Evolutionary conservation across 495 filamentous ascomycete species (phyloP).

Genomic region (Apodospora peruviana): DNA sequence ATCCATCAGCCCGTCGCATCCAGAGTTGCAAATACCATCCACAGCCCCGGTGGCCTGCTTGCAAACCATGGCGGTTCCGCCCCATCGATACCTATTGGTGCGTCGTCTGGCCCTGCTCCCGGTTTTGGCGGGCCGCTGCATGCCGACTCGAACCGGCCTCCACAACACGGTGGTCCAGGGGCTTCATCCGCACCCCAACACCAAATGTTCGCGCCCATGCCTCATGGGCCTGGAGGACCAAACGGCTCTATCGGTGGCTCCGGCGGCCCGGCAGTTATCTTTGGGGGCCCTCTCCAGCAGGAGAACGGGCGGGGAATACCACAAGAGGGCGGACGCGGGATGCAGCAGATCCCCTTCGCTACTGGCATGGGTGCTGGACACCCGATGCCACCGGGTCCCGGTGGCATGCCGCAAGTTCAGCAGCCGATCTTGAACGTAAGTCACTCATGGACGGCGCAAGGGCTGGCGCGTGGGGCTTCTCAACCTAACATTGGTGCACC

Average conservation of each 20-base stretch:
- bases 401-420: constrained; percentile 71
- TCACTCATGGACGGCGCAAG: constrained; percentile 7
- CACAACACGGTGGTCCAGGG: constrained; percentile 61
- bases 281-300: constrained; percentile 46
- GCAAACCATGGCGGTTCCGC: constrained; percentile 61
- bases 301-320: constrained; percentile 40
- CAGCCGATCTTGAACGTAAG: constrained; percentile 91
- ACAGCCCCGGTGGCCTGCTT: constrained; percentile 81
- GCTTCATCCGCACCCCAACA: constrained; percentile 48
- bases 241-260: constrained; percentile 22
- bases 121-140: constrained; percentile 66
- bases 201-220: constrained; percentile 55
- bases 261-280: constrained; percentile 30
- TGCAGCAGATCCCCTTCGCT: constrained; percentile 44
- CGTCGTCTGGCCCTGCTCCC: constrained; percentile 55
- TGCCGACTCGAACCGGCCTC: constrained; percentile 50
- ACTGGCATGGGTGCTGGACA: constrained; percentile 24
- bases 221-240: constrained; percentile 41
- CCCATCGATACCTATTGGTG: constrained; percentile 57
- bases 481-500: constrained; percentile 7
- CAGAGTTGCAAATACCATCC: constrained; percentile 70
- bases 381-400: constrained; percentile 25
- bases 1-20: constrained; percentile 89
- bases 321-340: constrained; percentile 25
- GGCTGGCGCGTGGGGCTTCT: background rate